A percentile compares a stretch with the other conserved stretches of the same genome.
Evolutionary conservation across 805 yeast genomes (phyloP).

Genomic region (Candida ipomoeae): DNA sequence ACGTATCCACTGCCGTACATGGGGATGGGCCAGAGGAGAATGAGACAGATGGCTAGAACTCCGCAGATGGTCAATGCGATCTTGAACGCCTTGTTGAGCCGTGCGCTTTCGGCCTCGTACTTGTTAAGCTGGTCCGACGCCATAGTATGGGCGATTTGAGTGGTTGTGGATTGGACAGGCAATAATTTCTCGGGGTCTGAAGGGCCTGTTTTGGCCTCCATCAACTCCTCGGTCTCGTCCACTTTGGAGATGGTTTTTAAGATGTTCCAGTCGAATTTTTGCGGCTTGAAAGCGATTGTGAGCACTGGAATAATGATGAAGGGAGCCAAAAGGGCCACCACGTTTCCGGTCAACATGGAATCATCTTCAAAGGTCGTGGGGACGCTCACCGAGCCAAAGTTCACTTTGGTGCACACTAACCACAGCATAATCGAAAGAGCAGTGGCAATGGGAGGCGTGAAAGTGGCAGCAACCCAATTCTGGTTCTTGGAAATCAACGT

Average conservation of each 20-base stretch:
- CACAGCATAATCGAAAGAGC: slow-evolving; percentile 63
- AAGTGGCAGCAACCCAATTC: slow-evolving; percentile 63
- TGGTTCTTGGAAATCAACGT: slow-evolving; percentile 62
- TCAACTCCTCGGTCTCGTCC: slow-evolving; percentile 66
- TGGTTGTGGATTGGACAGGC: slow-evolving; percentile 37
- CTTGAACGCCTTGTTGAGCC: slow-evolving; percentile 54
- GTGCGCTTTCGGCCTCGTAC: slow-evolving; percentile 46
- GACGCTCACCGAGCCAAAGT: slow-evolving; percentile 31
- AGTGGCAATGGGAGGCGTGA: slow-evolving; percentile 78
- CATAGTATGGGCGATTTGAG: slow-evolving; percentile 38
- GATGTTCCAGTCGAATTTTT: slow-evolving; percentile 67
- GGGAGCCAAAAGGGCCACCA: slow-evolving; percentile 77
- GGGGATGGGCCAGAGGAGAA: slow-evolving; percentile 91
- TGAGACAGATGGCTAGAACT: slow-evolving; percentile 55
- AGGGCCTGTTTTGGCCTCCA: slow-evolving; percentile 28
- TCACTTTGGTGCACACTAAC: slow-evolving; percentile 35
- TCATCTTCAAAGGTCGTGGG: slow-evolving; percentile 71
- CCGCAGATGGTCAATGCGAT: slow-evolving; percentile 59
- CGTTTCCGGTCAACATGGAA: slow-evolving; percentile 87
- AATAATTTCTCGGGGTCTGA: slow-evolving; percentile 25
- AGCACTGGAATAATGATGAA: slow-evolving; percentile 60
- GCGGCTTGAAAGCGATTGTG: slow-evolving; percentile 61
- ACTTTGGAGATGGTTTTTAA: slow-evolving; percentile 61
- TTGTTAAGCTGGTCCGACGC: slow-evolving; percentile 21
- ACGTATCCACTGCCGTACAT: slow-evolving; percentile 80